Evolutionary conservation across 441 rosid genomes (phyloP), one percentile per base, ranked within the genome.

Genomic region (Manihot esculenta): DNA sequence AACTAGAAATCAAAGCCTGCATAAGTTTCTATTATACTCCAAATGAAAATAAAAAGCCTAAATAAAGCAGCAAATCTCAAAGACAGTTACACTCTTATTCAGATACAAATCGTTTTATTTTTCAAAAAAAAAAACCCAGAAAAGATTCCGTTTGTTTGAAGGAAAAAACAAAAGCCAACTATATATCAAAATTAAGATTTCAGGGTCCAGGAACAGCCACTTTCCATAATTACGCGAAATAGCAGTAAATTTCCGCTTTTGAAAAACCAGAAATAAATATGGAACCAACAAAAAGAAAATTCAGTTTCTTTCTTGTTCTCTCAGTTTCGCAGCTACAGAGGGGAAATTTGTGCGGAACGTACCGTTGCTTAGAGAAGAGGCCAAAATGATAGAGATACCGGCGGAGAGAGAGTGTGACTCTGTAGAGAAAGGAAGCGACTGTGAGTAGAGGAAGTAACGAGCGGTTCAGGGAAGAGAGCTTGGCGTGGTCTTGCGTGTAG

Each of bases 381-480:
- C 86, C 84, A 45, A 51, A 62, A 78, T 47, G 74, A 86, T 91
- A 85, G 74, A 89, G 87, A 58, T 57, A 78, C 64, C 51, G 79
- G 72, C 96, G 94, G 76, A 88, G 70, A 23, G 77, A 82, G 70
- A 93, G 86, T 33, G 86, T 81, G 66, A 76, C 11, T 21, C 76
- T 60, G 82, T 85, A 91, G 44, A 88, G 75, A 68, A 89, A 84
- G 49, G 97, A 89, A 65, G 87, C 80, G 9, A 88, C 17, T 12
- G 84, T 83, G 68, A 93, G 91, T 0, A 88, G 2, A 18, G 97
- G 97, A 58, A 84, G 72, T 14, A 93, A 79, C 27, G 88, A 81
- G 10, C 85, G 88, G 54, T 89, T 90, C 20, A 85, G 74, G 2
- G 79, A 44, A 71, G 86, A 73, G 74, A 86, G 84, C 69, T 77